phyloP scores from a whole-genome alignment of 192 early-diverging fungal genomes.

The Gamsiella multidivaricata region DNA sequence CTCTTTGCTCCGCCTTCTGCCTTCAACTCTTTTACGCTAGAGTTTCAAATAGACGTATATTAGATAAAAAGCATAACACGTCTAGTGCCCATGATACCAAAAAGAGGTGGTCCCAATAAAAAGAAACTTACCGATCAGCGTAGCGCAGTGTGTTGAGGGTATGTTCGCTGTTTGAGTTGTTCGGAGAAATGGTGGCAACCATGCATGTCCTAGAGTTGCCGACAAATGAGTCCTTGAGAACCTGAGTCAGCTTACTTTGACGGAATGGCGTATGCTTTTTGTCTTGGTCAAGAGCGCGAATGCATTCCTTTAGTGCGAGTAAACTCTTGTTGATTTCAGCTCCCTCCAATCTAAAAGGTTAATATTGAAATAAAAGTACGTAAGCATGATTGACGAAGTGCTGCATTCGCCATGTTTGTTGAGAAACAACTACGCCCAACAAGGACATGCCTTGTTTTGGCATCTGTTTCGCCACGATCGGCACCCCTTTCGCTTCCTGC shows the following conservation, averaged over 20 bases:
- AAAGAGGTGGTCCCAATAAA: not conserved
- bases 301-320: slow-evolving; percentile 97
- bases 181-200: slow-evolving; percentile 98
- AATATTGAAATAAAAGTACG: not conserved
- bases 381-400: too few relatives aligned
- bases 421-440: too few relatives aligned
- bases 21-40: slow-evolving; percentile 54
- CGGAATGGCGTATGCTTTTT: slow-evolving; percentile 98
- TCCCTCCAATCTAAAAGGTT: slow-evolving; percentile 86
- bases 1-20: slow-evolving; percentile 22
- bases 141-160: slow-evolving; percentile 97
- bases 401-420: too few relatives aligned
- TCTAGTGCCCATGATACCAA: not conserved
- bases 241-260: slow-evolving; percentile 97
- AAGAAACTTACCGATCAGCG: slow-evolving; percentile 77
- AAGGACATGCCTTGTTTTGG: slow-evolving; percentile 81
- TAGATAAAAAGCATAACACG: not conserved
- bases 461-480: slow-evolving; percentile 93
- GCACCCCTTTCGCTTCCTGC: slow-evolving; percentile 98
- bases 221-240: slow-evolving; percentile 97
- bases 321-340: slow-evolving; percentile 99
- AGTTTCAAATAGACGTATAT: not conserved
- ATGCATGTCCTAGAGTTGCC: slow-evolving; percentile 98
- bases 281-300: slow-evolving; percentile 94
- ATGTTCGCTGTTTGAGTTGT: slow-evolving; percentile 96